Conservation (phyloP, 2,329 filamentous ascomycete species). For the Akanthomyces uredinophilus region DNA sequence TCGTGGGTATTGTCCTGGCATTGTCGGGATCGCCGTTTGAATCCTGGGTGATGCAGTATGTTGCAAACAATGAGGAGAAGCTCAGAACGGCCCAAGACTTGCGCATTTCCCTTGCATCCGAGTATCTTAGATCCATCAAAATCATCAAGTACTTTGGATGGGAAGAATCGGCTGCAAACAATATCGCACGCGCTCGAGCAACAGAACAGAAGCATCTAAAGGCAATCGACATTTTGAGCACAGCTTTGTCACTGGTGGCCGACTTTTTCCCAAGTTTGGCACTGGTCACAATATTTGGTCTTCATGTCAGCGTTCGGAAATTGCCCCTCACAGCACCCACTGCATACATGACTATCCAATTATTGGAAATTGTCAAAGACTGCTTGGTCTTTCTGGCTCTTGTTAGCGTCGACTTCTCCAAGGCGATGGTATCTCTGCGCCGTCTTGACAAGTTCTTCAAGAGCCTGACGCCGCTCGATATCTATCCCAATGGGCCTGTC, state of each 20-base stretch:
- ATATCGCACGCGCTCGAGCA: conserved; percentile 42
- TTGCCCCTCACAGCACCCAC: conserved; percentile 48
- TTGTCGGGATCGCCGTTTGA: conserved; percentile 44
- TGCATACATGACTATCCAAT: conserved; percentile 51
- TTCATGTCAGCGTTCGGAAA: conserved; percentile 44
- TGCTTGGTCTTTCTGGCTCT: conserved; percentile 45
- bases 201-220: conserved; percentile 41
- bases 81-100: conserved; percentile 50
- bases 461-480: conserved; percentile 42
- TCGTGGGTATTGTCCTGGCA: conserved; percentile 45
- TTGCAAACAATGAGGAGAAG: conserved; percentile 46
- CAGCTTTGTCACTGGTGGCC: conserved; percentile 39
- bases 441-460: conserved; percentile 51
- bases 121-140: conserved; percentile 45
- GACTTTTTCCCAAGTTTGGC: conserved; percentile 43
- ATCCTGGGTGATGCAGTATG: conserved; percentile 39
- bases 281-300: conserved; percentile 48
- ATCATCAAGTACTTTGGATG: conserved; percentile 50
- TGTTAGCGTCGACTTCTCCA: conserved; percentile 27
- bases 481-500: conserved; percentile 44
- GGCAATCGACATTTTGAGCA: conserved; percentile 45
- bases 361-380: conserved; percentile 49
- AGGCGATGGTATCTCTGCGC: conserved; percentile 38
- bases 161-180: conserved; percentile 46
- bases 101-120: conserved; percentile 52